These are phyloP conservation scores for Serendipita sp. DNA, from an alignment of 768 basidiomycete species.

Conservation along the genomic window DNA sequence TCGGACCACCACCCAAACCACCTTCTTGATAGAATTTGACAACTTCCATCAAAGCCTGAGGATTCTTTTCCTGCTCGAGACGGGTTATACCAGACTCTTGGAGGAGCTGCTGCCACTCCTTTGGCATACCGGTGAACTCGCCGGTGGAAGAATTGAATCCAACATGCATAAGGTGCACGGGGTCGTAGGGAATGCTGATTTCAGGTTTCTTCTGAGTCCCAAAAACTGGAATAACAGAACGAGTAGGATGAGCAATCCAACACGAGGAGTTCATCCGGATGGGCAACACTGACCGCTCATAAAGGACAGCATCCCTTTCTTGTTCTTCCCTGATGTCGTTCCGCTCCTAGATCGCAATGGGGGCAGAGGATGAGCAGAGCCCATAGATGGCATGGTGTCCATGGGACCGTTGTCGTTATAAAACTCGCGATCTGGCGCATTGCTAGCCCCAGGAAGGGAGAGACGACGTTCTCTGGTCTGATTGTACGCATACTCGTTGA, in stretches of 20 bases:
- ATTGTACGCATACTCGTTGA: constrained; percentile 36
- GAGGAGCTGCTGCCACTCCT: constrained; percentile 96
- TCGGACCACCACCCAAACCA: constrained; percentile 33
- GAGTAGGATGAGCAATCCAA: neutral
- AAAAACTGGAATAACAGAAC: constrained; percentile 26
- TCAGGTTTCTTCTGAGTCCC: constrained; percentile 63
- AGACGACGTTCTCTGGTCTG: constrained; percentile 1
- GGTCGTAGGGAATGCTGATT: constrained; percentile 97
- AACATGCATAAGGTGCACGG: constrained; percentile 97
- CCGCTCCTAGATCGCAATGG: constrained; percentile 10
- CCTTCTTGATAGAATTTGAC: constrained; percentile 93
- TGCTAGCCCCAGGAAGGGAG: neutral
- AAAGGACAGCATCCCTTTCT: constrained; percentile 12
- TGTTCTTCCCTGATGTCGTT: constrained; percentile 10
- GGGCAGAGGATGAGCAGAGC: constrained; percentile 8
- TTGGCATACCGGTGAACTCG: constrained; percentile 93
- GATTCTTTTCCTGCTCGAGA: constrained; percentile 91
- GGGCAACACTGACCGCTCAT: constrained; percentile 9
- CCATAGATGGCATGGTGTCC: constrained; percentile 1
- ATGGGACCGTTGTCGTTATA: constrained; percentile 1
- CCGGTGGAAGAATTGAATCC: constrained; percentile 98
- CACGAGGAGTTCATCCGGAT: neutral
- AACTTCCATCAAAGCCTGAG: constrained; percentile 95
- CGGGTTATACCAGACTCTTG: constrained; percentile 92
- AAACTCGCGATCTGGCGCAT: neutral